Percentiles rank a stretch among this genome's conserved stretches.
Conservation (phyloP, 495 filamentous ascomycete species). For the Barbatosphaeria neglecta region DNA sequence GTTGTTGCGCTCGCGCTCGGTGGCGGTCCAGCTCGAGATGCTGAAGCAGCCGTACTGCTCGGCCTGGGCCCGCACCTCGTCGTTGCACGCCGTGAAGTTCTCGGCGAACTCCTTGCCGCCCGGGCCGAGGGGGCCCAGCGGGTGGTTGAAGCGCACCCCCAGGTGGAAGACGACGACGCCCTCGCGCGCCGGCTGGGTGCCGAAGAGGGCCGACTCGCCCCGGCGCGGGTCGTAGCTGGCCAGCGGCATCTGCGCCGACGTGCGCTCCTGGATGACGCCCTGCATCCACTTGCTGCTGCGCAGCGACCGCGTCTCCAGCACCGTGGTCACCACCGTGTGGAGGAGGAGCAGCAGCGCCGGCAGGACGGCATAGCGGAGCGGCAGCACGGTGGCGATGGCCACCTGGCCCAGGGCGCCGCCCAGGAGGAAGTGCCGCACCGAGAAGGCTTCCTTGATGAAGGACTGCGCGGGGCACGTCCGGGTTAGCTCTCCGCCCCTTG, state of each 20-base stretch:
- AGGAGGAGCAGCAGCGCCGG: not conserved
- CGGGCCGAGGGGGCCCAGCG: conserved; percentile 14
- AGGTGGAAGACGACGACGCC: conserved; percentile 7
- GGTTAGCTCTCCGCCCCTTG: not conserved
- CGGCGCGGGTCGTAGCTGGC: not conserved
- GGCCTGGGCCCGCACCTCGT: conserved; percentile 7
- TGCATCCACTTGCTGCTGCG: conserved; percentile 1
- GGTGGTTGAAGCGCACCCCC: conserved; percentile 7
- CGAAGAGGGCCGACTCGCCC: not conserved
- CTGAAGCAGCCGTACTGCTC: conserved; percentile 19
- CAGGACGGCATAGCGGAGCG: conserved; percentile 2
- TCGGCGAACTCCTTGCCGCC: conserved; percentile 10
- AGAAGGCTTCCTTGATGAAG: not conserved
- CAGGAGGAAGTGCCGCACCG: not conserved
- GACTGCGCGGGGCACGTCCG: not conserved
- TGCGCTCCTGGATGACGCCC: not conserved
- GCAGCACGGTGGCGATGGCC: not conserved
- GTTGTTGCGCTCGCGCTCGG: conserved; percentile 15
- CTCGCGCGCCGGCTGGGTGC: not conserved
- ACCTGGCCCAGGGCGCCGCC: conserved; percentile 1
- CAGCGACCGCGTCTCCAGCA: not conserved
- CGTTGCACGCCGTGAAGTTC: conserved; percentile 13
- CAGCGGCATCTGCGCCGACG: conserved; percentile 1
- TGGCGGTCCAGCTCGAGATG: conserved; percentile 6
- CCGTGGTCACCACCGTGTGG: not conserved